These are phyloP conservation scores for Colletotrichum spinosum DNA, from an alignment of 2,329 filamentous ascomycete genomes.

Conservation along the genomic window DNA sequence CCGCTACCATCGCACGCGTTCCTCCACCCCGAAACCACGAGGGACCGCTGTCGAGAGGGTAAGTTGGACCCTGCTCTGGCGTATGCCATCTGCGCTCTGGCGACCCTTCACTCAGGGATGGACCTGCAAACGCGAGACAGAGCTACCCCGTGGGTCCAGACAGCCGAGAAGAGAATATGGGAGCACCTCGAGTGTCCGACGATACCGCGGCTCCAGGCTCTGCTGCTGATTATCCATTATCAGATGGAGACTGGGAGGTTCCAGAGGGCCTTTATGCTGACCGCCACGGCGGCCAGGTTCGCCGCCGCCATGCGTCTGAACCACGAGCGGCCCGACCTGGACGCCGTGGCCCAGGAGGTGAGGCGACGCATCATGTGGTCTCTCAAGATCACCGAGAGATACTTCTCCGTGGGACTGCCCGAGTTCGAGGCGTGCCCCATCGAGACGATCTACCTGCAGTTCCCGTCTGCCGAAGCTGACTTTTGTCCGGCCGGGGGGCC, in stretches of 20 bases:
- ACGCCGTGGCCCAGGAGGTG: too few species aligned
- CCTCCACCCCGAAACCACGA: constrained; percentile 43
- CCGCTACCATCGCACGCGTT: too few species aligned
- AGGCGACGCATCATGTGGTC: too few species aligned
- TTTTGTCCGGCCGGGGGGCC: too few species aligned
- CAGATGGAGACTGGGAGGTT: constrained; percentile 57
- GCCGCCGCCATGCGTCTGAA: too few species aligned
- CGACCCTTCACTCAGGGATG: constrained; percentile 44
- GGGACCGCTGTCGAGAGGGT: constrained; percentile 44
- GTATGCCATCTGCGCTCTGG: constrained; percentile 48
- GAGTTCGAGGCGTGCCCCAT: too few species aligned
- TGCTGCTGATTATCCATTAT: constrained; percentile 58
- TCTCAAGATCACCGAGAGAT: too few species aligned
- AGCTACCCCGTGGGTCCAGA: constrained; percentile 45
- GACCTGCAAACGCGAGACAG: constrained; percentile 34
- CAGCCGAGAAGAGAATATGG: constrained; percentile 47
- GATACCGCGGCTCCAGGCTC: constrained; percentile 50
- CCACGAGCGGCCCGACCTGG: too few species aligned
- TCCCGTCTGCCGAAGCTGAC: too few species aligned
- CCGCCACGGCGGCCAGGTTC: too few species aligned
- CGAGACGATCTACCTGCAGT: too few species aligned
- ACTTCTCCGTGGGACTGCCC: too few species aligned
- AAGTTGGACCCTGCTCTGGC: constrained; percentile 46
- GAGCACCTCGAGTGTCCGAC: constrained; percentile 46
- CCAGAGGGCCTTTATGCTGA: constrained; percentile 42